Base-by-base conservation (phyloP, 169 alveolate species). In the Cryptosporidium viatorum region DNA sequence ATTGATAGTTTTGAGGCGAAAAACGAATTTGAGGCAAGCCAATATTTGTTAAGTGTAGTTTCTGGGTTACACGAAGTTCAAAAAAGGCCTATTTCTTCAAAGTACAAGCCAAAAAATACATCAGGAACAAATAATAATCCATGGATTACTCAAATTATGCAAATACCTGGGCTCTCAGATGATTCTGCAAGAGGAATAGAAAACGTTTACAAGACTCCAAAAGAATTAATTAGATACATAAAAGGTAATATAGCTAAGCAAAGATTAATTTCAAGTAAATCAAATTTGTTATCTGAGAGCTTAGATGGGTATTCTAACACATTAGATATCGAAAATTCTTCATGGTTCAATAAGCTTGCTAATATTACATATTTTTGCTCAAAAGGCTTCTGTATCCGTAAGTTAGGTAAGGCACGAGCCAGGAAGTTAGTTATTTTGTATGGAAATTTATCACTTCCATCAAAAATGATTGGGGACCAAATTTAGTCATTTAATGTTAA, bases 81-180 rank as follows among this genome's bases (percentile, higher is more conserved):
- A 39, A 80, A 80, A 62, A 59, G 67, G 8, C 74, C 89, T 8
- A 9, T 80, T 26, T 65, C 89, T 9, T 80, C 89, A 33, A 80
- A 80, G 43, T 80, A 80, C 62, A 80, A 65, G 9, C 89, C 89
- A 3, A 80, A 58, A 65, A 70, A 70, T 70, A 39, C 18, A n/a
- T 62, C 89, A n/a, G 23, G 60, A 26, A 9, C 75, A 59, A 65
- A 45, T 80, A 73, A 16, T 37, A 59, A 43, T 80, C 41, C 70
- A 16, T 80, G 89, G 89, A 41, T 80, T 43, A 43, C 89, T 45
- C 89, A 80, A 80, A 23, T 80, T 23, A 29, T 80, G 37, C 89
- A 80, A 65, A 80, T 80, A 41, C 89, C 89, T 39, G 89, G 89
- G 7, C 59, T 80, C 26, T 80, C 89, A 18, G 89, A 80, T 35